These are phyloP conservation scores for Puccinellia tenuiflora DNA, from an alignment of 176 grass and related monocot genomes.

Conservation along the genomic window DNA sequence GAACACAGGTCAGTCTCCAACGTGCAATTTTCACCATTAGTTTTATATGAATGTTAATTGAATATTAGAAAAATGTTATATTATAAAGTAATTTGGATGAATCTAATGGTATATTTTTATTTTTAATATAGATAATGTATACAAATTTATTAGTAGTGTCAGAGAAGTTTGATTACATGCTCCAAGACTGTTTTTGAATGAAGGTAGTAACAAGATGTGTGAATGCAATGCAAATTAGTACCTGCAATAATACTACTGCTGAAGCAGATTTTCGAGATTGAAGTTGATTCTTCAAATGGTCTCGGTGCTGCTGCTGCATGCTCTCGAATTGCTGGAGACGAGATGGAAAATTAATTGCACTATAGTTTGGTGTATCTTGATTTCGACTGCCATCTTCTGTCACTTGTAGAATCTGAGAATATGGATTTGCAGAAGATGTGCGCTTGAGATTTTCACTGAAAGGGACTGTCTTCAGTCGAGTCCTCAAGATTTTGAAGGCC, in stretches of 20 bases:
- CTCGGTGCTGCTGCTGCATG: slow-evolving; percentile 58
- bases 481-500: slow-evolving; percentile 89
- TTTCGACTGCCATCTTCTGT: slow-evolving; percentile 56
- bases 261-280: slow-evolving; percentile 37
- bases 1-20: too few species aligned
- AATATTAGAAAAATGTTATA: too few species aligned
- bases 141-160: background rate
- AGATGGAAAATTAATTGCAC: slow-evolving; percentile 66
- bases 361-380: slow-evolving; percentile 53
- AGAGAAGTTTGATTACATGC: background rate
- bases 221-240: slow-evolving; percentile 22
- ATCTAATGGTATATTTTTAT: background rate
- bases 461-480: slow-evolving; percentile 85
- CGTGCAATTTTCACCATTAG: too few species aligned
- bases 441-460: slow-evolving; percentile 66
- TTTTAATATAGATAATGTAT: background rate
- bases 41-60: too few species aligned
- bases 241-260: slow-evolving; percentile 31
- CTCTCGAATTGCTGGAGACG: slow-evolving; percentile 62
- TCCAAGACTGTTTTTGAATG: background rate
- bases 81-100: background rate
- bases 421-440: slow-evolving; percentile 47
- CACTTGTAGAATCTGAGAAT: slow-evolving; percentile 65
- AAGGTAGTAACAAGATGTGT: slow-evolving; percentile 2
- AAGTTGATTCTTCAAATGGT: slow-evolving; percentile 43